Evolutionary conservation across 1,139 yeast genomes (phyloP).

Genomic region (Sugiyamaella paludigena): DNA sequence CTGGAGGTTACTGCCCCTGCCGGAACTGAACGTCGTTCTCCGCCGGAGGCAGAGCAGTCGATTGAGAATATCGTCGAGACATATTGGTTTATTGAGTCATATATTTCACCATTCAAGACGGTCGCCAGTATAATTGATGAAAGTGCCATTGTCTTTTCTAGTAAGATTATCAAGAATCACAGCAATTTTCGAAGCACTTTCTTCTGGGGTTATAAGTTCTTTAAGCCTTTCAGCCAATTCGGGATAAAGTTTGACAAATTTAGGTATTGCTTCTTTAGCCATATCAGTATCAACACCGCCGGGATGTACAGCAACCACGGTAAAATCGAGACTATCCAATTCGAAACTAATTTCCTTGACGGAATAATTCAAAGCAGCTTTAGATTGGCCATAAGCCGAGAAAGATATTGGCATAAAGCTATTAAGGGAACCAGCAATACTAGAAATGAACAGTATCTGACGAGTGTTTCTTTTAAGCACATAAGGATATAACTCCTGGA

Average conservation of each 20-base stretch:
- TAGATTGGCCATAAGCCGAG: conserved; percentile 39
- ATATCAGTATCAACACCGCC: conserved; percentile 38
- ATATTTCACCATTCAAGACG: conserved; percentile 4
- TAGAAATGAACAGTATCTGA: conserved; percentile 29
- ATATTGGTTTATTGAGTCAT: no score
- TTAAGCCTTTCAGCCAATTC: background rate
- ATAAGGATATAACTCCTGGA: conserved; percentile 28
- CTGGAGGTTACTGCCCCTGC: no score
- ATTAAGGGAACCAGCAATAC: conserved; percentile 31
- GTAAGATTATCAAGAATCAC: conserved; percentile 11
- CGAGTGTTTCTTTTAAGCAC: conserved; percentile 24
- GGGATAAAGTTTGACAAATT: background rate
- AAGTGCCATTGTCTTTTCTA: conserved; percentile 15
- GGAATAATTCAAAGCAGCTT: conserved; percentile 39
- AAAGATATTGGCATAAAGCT: conserved; percentile 19
- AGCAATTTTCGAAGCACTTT: conserved; percentile 14
- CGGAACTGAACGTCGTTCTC: no score
- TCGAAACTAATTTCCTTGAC: conserved; percentile 31
- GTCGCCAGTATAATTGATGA: conserved; percentile 17
- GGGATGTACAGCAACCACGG: conserved; percentile 35
- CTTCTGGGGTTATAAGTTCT: background rate
- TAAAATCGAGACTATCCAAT: conserved; percentile 28
- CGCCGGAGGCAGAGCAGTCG: no score
- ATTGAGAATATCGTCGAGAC: no score
- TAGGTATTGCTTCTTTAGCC: conserved; percentile 20